Conservation (phyloP, 139 green algal species). For the Spirogloea muscicola region DNA sequence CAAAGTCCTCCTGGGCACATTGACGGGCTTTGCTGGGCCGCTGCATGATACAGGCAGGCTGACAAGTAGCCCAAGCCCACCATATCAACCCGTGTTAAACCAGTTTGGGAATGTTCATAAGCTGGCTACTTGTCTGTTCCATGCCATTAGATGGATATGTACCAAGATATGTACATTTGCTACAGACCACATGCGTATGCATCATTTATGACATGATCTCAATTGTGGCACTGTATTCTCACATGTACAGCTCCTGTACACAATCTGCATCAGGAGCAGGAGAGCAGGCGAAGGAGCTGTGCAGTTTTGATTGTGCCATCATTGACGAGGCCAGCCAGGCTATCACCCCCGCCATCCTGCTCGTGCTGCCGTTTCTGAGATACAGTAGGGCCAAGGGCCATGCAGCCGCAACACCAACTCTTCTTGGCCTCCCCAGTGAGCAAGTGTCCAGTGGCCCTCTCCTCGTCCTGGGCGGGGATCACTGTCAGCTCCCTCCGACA, state of each 20-base stretch:
- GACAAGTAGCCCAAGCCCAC: too few species aligned
- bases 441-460: neutral
- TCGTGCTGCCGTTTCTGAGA: constrained; percentile 19
- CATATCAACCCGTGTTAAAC: too few species aligned
- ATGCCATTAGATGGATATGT: too few species aligned
- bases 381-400: neutral
- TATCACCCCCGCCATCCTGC: constrained; percentile 31
- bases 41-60: neutral
- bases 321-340: constrained; percentile 44
- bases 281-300: constrained; percentile 1
- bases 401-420: too few species aligned
- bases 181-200: too few species aligned
- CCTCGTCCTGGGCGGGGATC: constrained; percentile 34
- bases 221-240: too few species aligned
- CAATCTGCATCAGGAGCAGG: neutral
- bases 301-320: constrained; percentile 25
- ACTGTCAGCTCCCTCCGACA: constrained; percentile 38
- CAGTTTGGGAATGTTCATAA: too few species aligned
- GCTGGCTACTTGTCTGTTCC: too few species aligned
- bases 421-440: too few species aligned
- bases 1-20: constrained; percentile 28
- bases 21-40: constrained; percentile 37
- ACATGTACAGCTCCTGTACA: too few species aligned
- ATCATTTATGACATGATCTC: too few species aligned
- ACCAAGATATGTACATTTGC: too few species aligned